These are phyloP conservation scores for Tephrocybe rancida DNA, from an alignment of 768 basidiomycete species.

Conservation along the genomic window DNA sequence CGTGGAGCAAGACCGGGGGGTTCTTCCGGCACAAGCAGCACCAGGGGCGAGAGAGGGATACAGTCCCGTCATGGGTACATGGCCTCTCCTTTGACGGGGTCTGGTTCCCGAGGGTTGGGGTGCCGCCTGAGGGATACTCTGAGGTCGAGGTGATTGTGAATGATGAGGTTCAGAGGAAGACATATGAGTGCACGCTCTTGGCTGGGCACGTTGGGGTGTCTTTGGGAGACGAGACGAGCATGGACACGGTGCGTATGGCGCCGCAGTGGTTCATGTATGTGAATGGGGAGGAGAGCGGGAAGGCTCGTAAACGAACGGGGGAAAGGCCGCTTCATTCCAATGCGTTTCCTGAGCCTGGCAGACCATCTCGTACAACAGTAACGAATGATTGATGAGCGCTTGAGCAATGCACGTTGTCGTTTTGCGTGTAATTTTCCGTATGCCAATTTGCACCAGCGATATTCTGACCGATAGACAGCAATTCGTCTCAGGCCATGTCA, in stretches of 20 bases:
- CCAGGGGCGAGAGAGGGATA: background rate
- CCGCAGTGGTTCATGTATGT: constrained; percentile 6
- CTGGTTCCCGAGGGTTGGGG: background rate
- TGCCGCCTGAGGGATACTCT: background rate
- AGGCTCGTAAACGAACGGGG: background rate
- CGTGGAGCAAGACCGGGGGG: background rate
- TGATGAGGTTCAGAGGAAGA: background rate
- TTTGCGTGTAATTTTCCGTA: too few relatives aligned
- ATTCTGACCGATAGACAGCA: too few relatives aligned
- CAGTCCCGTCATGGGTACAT: background rate
- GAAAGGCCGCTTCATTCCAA: background rate
- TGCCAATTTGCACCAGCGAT: too few relatives aligned
- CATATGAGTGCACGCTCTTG: background rate
- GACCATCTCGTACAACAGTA: too few relatives aligned
- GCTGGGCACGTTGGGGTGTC: background rate
- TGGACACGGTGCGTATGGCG: background rate
- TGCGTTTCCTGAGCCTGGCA: background rate
- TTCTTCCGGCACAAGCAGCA: background rate
- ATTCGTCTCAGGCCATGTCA: too few relatives aligned
- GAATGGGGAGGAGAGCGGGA: background rate
- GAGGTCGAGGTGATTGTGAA: background rate
- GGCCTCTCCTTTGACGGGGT: constrained; percentile 1
- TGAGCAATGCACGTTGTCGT: too few relatives aligned
- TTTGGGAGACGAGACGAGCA: background rate
- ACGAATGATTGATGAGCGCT: too few relatives aligned